phyloP scores from a whole-genome alignment of 2,329 filamentous ascomycete genomes.

The Fusarium piperis region DNA sequence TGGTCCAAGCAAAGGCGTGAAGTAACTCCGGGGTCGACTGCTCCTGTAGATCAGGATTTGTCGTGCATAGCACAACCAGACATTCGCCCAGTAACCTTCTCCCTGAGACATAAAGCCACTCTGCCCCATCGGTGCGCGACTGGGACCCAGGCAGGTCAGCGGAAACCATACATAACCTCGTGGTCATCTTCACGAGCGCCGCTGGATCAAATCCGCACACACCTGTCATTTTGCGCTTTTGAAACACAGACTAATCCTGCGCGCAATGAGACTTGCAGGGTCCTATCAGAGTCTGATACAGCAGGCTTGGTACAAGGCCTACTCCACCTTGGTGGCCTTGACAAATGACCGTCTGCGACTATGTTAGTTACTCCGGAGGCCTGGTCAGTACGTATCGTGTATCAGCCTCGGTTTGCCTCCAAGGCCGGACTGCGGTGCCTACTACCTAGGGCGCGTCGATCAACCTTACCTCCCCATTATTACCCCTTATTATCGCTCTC shows the following conservation, averaged over 20 bases:
- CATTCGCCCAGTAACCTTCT: not conserved
- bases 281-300: not conserved
- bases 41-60: not conserved
- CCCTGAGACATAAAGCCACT: constrained; percentile 24
- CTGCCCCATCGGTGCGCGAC: constrained; percentile 12
- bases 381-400: constrained; percentile 16
- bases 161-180: not conserved
- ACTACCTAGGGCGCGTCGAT: constrained; percentile 12
- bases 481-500: constrained; percentile 8
- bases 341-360: constrained; percentile 9
- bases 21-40: not conserved
- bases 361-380: not conserved
- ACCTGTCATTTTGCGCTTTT: not conserved
- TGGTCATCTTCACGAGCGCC: constrained; percentile 12
- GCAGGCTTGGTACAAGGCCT: not conserved
- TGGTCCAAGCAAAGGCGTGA: not conserved
- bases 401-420: constrained; percentile 10
- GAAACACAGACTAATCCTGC: constrained; percentile 6
- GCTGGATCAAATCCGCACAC: not conserved
- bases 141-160: not conserved
- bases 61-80: not conserved
- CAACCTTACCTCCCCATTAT: constrained; percentile 5
- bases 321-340: constrained; percentile 1
- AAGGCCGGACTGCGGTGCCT: not conserved
- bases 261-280: constrained; percentile 1